Base-by-base conservation (phyloP, 2,329 filamentous ascomycete species). In the Westerdykella ornata region DNA sequence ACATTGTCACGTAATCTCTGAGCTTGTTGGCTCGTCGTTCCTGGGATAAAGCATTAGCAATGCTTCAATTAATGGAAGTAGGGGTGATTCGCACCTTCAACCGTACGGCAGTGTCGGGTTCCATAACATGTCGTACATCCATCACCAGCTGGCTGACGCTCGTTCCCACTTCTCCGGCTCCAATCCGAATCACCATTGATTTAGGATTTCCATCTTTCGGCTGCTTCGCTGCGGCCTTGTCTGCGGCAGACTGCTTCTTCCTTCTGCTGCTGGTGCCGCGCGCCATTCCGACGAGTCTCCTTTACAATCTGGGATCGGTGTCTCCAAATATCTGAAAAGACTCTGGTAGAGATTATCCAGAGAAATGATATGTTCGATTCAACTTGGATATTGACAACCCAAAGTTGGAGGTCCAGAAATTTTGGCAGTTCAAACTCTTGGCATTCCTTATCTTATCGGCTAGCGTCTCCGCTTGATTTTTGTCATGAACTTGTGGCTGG, bases 111-210 rank as follows among this genome's bases (percentile, higher is more conserved):
- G 92, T 98, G 40, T 88, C 86, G 1, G 92, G 92, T 68, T 97
- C 88, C 88, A 98, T 94, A 71, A 97, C 90, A 41, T 77, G 76
- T 56, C 92, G 82, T 44, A 97, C 85, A 70, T 98, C 92, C 54
- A 85, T 82, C 16, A 90, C 89, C 54, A 98, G 74, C 69, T 97
- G 89, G 64, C 84, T 90, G 56, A 98, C 78, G 65, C 85, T 94
- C 45, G 87, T 80, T 43, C 92, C 92, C 39, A 98, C 88, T 63
- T 96, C 87, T 57, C 88, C 85, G 55, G 89, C 90, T 56, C 92
- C 92, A 58, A 96, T 89, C 54, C 92, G 86, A 67, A 98, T 95
- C 44, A 98, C 90, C 90, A 98, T 96, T 65, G 85, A 94, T 75
- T 96, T 96, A 26, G 92, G 92, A 38, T 81, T 76, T 50, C 81